phyloP scores from a whole-genome alignment of 169 alveolate species.

The Eimeria necatrix region DNA sequence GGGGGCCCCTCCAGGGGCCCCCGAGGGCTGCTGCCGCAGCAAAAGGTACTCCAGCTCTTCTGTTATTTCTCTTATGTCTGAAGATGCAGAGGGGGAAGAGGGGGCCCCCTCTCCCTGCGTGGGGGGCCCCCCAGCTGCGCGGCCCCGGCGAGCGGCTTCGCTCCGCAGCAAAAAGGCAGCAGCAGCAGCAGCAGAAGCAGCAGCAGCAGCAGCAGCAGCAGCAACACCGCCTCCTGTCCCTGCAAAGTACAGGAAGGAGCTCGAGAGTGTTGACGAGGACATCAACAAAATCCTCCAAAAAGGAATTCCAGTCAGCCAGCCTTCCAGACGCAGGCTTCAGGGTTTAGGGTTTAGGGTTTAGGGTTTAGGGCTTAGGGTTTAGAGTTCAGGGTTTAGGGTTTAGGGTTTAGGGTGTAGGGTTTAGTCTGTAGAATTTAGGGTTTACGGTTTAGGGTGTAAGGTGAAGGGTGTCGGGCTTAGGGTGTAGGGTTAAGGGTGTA shows the following conservation, averaged over 20 bases:
- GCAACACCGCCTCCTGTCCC: constrained; percentile 53
- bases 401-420: neutral
- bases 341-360: neutral
- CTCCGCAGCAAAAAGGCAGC: neutral
- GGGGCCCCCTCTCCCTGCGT: neutral
- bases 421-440: neutral
- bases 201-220: constrained; percentile 30
- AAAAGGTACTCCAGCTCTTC: constrained; percentile 6
- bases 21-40: neutral
- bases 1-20: neutral
- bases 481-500: neutral
- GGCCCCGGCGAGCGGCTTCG: constrained; percentile 21
- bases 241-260: constrained; percentile 32
- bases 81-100: constrained; percentile 37
- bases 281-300: neutral
- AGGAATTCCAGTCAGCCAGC: neutral
- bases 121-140: neutral
- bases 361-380: neutral
- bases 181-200: constrained; percentile 33
- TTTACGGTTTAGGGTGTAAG: neutral
- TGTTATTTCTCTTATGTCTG: constrained; percentile 24
- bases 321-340: too few relatives aligned
- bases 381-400: neutral
- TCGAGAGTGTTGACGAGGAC: neutral
- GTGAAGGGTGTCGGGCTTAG: too few relatives aligned